Base-by-base conservation (phyloP, 164 flowering plant species). In the Protea cynaroides region DNA sequence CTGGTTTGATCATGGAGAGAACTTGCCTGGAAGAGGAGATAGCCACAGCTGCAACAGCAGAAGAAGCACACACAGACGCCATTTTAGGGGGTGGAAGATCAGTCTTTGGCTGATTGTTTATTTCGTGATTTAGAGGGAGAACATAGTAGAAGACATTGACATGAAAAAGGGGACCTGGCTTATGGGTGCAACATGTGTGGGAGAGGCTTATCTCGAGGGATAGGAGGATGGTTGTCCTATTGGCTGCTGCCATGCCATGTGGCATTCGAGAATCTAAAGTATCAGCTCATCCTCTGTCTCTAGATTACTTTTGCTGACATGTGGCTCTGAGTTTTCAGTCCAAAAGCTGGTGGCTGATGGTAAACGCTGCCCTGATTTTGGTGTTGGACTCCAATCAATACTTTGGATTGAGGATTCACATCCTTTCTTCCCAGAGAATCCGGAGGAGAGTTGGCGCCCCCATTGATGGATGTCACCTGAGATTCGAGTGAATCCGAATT, bases 41-140 rank as follows among this genome's bases (percentile, higher is more conserved):
- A 69, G 82, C 70, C 66, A 77, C 90, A 43, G 89, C 87, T 19
- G 88, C 90, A 64, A 88, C 68, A 58, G 98, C 83, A 19, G 98
- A 84, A 49, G 98, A 84, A 73, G 96, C 93, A 71, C 86, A 92
- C 57, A 81, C 78, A 44, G 95, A 79, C 21, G 98, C 93, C 98
- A 92, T 90, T 68, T 34, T 57, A 18, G 53, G 40, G n/a, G 23
- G 34, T 14, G 34, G 29, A 51, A 24, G 34, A 29, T 3, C 5
- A 29, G 4, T 29, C 34, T 29, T 29, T 29, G 34, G 4, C 34
- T 29, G 34, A 22, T 14, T 14, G 14, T 7, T 23, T 49, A 49
- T 38, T 12, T 17, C 18, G 4, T 37, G 29, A 24, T 63, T 68
- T 51, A 44, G 61, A 60, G 55, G 61, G 18, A 54, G n/a, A 22